phyloP scores from a whole-genome alignment of 2,329 filamentous ascomycete species.

The Trichoderma sp. region DNA sequence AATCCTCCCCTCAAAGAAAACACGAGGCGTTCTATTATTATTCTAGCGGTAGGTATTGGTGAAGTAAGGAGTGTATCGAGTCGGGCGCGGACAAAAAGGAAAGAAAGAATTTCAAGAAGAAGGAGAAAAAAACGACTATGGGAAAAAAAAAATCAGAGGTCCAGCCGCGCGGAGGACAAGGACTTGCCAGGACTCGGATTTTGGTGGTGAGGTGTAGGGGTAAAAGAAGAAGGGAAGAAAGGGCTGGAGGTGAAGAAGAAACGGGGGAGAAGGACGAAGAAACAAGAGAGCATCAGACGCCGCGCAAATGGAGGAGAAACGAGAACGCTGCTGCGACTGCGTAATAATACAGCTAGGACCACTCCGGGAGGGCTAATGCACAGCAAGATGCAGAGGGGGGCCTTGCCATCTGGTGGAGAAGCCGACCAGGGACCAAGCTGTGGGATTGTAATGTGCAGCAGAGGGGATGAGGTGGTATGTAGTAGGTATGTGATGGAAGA shows the following conservation, averaged over 20 bases:
- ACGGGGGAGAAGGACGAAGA: conserved; percentile 2
- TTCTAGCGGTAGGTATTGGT: conserved; percentile 24
- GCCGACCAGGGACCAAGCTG: conserved; percentile 9
- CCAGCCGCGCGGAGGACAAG: conserved; percentile 28
- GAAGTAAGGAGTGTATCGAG: conserved; percentile 23
- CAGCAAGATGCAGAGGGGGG: conserved; percentile 1
- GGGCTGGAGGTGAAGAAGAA: not conserved
- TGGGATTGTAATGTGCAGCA: not conserved
- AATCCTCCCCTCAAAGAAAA: conserved; percentile 16
- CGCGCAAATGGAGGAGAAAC: conserved; percentile 14
- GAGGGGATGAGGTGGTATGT: not conserved
- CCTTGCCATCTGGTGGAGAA: conserved; percentile 17
- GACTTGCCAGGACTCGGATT: conserved; percentile 28
- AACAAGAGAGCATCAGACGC: conserved; percentile 4
- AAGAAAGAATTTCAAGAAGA: not conserved
- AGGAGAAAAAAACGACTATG: conserved; percentile 4
- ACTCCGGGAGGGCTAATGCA: conserved; percentile 17
- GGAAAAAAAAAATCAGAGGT: conserved; percentile 23
- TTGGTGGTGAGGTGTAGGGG: conserved; percentile 4
- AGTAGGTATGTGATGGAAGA: not conserved
- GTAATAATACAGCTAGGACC: conserved; percentile 13
- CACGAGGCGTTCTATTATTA: conserved; percentile 25
- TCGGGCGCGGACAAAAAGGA: not conserved
- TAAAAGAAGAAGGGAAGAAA: conserved; percentile 3
- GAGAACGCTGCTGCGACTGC: conserved; percentile 12